A percentile compares a stretch with the other conserved stretches of the same genome.
These are phyloP conservation scores for Hygrocybe coccinea DNA, from an alignment of 768 basidiomycete species.

Conservation along the genomic window DNA sequence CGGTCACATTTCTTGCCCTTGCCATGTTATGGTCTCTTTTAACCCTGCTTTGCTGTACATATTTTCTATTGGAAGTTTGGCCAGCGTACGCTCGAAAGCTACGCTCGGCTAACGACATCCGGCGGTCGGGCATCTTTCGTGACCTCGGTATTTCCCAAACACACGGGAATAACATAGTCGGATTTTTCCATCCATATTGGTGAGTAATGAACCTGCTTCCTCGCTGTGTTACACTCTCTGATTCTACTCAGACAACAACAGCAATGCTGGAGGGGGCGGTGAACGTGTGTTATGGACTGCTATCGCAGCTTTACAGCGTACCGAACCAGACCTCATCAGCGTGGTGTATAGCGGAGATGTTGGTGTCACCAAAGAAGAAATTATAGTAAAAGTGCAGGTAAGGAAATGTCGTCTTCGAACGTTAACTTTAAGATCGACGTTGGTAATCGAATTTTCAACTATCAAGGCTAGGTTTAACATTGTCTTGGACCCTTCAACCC, in stretches of 20 bases:
- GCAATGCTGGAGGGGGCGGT: constrained; percentile 96
- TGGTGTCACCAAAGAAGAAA: constrained; percentile 72
- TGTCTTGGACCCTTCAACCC: constrained; percentile 50
- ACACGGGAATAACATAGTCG: constrained; percentile 42
- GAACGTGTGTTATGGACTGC: constrained; percentile 96
- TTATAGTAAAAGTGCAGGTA: constrained; percentile 79
- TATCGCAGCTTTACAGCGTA: constrained; percentile 66
- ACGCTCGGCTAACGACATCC: not conserved
- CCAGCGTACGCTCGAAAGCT: not conserved
- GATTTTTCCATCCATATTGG: constrained; percentile 97
- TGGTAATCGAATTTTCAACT: not conserved
- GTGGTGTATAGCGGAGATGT: constrained; percentile 89
- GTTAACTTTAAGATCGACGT: constrained; percentile 2
- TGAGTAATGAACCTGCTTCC: constrained; percentile 32
- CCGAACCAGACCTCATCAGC: constrained; percentile 58
- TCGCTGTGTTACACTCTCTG: constrained; percentile 20
- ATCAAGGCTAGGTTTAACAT: constrained; percentile 78
- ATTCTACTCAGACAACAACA: constrained; percentile 35
- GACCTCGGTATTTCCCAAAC: not conserved
- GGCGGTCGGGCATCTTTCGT: not conserved
- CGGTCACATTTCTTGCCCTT: too few species aligned
- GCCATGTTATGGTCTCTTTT: too few species aligned
- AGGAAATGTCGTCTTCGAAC: constrained; percentile 44
- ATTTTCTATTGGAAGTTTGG: too few species aligned
- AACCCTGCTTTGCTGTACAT: too few species aligned